These are phyloP conservation scores for Trichoderma asperelloides DNA, from an alignment of 495 filamentous ascomycete species.

Conservation along the genomic window DNA sequence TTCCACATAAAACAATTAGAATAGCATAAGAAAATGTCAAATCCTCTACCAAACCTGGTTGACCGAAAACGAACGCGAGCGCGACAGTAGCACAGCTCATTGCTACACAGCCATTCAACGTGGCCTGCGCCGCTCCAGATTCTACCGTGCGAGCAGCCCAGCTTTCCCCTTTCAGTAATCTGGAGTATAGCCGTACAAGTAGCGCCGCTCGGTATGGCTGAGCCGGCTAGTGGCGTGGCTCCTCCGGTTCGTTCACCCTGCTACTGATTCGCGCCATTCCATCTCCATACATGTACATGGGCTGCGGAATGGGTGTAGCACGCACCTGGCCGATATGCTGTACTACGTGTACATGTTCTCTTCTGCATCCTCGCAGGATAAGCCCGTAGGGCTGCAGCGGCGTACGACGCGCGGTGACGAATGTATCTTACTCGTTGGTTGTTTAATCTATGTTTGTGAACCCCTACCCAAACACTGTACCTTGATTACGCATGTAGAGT, in stretches of 20 bases:
- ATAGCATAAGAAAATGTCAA: no score
- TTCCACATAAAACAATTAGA: no score
- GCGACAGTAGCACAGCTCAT: no score
- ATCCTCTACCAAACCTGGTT: no score
- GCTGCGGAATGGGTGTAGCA: not conserved
- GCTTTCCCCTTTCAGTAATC: not conserved
- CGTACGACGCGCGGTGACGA: not conserved
- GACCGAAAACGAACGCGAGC: no score
- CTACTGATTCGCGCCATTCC: not conserved
- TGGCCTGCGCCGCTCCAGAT: not conserved
- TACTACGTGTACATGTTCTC: not conserved
- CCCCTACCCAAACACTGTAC: not conserved
- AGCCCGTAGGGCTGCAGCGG: slow-evolving; percentile 1
- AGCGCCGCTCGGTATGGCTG: not conserved
- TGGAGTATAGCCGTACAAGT: not conserved
- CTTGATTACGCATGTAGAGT: not conserved
- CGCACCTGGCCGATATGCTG: not conserved
- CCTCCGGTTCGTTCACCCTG: not conserved
- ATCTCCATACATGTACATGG: not conserved
- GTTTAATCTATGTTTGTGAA: not conserved
- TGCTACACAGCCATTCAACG: not conserved
- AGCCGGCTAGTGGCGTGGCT: not conserved
- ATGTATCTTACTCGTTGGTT: no score
- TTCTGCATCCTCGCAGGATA: not conserved
- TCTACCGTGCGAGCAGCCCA: not conserved